phyloP scores from a whole-genome alignment of 2,329 filamentous ascomycete species.

The Cytospora piceae region DNA sequence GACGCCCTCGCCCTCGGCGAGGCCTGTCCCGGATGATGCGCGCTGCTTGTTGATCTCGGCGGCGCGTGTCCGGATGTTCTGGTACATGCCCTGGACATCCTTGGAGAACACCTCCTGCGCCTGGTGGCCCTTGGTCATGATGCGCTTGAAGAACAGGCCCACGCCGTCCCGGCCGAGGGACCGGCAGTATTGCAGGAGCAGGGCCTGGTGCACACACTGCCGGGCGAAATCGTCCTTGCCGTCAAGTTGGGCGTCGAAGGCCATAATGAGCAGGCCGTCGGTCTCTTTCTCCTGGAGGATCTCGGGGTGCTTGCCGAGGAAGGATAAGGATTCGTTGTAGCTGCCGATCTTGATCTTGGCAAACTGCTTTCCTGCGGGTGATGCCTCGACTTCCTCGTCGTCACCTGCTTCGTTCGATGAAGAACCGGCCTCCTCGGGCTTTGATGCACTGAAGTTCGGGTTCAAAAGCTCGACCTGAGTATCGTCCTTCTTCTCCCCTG shows the following conservation, averaged over 20 bases:
- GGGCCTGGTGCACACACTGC: conserved; percentile 89
- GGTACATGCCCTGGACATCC: conserved; percentile 88
- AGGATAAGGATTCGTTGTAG: conserved; percentile 73
- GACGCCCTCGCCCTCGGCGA: conserved; percentile 62
- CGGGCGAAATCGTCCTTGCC: conserved; percentile 75
- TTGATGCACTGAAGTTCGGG: conserved; percentile 51
- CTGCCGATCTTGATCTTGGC: conserved; percentile 76
- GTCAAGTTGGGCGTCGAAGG: conserved; percentile 85
- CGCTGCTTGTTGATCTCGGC: conserved; percentile 67
- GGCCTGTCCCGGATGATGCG: conserved; percentile 36
- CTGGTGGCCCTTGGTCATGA: conserved; percentile 86
- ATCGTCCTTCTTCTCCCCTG: conserved; percentile 51
- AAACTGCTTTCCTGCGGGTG: conserved; percentile 78
- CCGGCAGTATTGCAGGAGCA: conserved; percentile 93
- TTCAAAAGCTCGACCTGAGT: conserved; percentile 76
- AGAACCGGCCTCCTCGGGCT: conserved; percentile 34
- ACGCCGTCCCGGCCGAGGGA: conserved; percentile 88
- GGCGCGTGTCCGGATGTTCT: conserved; percentile 76
- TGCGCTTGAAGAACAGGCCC: conserved; percentile 91
- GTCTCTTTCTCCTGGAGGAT: conserved; percentile 85
- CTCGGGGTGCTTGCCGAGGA: conserved; percentile 76
- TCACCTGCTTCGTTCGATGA: conserved; percentile 52
- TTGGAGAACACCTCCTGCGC: conserved; percentile 89
- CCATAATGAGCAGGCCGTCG: conserved; percentile 86
- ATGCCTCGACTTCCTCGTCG: conserved; percentile 75